Evolutionary conservation across 148 eudicot genomes (phyloP), one percentile per base, ranked within the genome.

Genomic region (Tetragonia tetragonoides): DNA sequence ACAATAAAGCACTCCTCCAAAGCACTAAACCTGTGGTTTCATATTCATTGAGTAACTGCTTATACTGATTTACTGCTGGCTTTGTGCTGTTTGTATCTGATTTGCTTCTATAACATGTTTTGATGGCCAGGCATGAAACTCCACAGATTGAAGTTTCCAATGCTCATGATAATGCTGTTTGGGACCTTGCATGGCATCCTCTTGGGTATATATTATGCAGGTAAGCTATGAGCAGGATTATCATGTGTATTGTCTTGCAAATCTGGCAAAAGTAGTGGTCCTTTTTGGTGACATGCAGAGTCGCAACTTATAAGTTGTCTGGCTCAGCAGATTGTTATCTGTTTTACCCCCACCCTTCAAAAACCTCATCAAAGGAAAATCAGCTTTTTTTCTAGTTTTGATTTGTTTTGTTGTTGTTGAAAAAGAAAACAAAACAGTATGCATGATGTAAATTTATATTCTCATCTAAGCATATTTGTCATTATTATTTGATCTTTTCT

Each of bases 181-280:
- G 99, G 95, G 99, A 95, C 78, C 97, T 95, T 76, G 90, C 99
- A 53, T 95, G 99, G 99, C 99, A 95, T 91, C 99, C 99, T 77
- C 83, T 90, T 76, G 99, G 99, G 67, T 91, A 95, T 78, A 80
- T 93, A 61, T 91, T 95, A 57, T 95, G 97, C 97, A 95, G 99
- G 99, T 95, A 78, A 73, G 70, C 65, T 24, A 11, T 41, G 41
- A 40, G 62, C 12, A 61, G 6, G 20, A 72, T 21, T 37, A n/a
- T 39, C 74, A 16, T 47, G 40, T 76, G 42, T 63, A 2, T 11
- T 70, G n/a, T 76, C 72, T 34, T 81, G 12, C 34, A 75, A 38
- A 75, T 68, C 9, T 68, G 16, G 70, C 39, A 39, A 12, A 44
- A 60, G 6, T 7, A 7, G 39, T 60, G 46, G 34, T 15, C n/a